Evolutionary conservation across 2,329 filamentous ascomycete genomes (phyloP), one percentile per base, ranked within the genome.

Genomic region (Coniochaeta hoffmannii): DNA sequence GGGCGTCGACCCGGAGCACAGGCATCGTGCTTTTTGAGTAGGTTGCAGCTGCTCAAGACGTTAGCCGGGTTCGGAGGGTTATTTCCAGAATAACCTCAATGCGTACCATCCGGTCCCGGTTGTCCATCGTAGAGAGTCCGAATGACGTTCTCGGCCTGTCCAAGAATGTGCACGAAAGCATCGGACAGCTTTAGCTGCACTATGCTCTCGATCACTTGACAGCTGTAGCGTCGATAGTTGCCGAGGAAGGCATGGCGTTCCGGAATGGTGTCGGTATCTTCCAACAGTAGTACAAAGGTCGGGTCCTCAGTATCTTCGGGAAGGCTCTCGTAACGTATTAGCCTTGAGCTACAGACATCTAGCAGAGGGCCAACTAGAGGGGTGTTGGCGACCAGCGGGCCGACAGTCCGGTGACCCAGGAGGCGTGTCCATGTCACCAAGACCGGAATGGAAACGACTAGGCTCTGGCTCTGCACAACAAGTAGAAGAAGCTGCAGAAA

Each of bases 181-280:
- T 97, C 92, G 53, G 88, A 82, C 2, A 92, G 85, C 62, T 90
- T 88, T 62, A 89, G 81, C 61, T 89, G 82, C 22, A 95, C 90
- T 59, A 97, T 90, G 15, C 81, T 81, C 70, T 97, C 93, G 55
- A 99, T 90, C 26, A 97, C 82, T 57, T 89, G 87, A 3, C 86
- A 85, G 68, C 91, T 94, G 65, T 96, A 97, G 57, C 94, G 83
- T 36, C 94, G 82, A 69, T 99, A 99, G 66, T 99, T 97, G 4
- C 93, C 91, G 11, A 97, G 79, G 68, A 99, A 99, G 1, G 91
- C 90, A 71, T 99, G 94, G 24, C 91, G 83, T 68, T 99, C 94
- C 0, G 94, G 94, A 19, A 93, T 77, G 0, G 93, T 97, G 65
- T 99, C 94, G 55, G 96, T 95, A 66, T 99, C 94, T 65, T 97